phyloP scores from a whole-genome alignment of 148 eudicot genomes.

The Vaccinium macrocarpon region DNA sequence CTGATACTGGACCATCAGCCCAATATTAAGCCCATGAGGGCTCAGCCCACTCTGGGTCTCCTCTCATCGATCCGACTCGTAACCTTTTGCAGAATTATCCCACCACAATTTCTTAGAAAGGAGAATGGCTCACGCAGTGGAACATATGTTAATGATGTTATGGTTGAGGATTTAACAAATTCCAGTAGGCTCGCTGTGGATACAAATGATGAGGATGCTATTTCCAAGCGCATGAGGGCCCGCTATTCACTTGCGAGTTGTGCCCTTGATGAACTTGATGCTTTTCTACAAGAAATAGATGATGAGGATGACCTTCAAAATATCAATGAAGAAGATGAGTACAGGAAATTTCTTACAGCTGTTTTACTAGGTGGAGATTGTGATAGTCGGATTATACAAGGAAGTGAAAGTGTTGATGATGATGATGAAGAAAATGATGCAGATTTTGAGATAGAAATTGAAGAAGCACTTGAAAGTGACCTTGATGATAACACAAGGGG shows the following conservation, averaged over 20 bases:
- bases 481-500: conserved; percentile 44
- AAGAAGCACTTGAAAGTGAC: conserved; percentile 96
- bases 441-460: conserved; percentile 92
- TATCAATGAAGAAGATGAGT: conserved; percentile 93
- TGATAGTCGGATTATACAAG: conserved; percentile 40
- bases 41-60: no score
- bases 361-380: conserved; percentile 68
- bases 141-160: conserved; percentile 34
- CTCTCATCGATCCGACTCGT: no score
- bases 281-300: conserved; percentile 95
- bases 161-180: conserved; percentile 20
- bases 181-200: conserved; percentile 27
- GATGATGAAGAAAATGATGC: conserved; percentile 99
- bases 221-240: conserved; percentile 90
- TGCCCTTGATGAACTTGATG: conserved; percentile 94
- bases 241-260: conserved; percentile 92
- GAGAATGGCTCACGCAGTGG: conserved; percentile 40
- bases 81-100: no score
- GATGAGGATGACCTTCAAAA: conserved; percentile 89
- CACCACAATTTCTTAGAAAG: conserved; percentile 10
- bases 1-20: no score
- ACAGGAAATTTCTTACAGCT: conserved; percentile 90
- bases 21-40: no score
- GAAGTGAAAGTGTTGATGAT: conserved; percentile 59
- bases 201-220: conserved; percentile 75